Evolutionary conservation across 2,329 filamentous ascomycete genomes (phyloP).

Genomic region (Colletotrichum sp.): DNA sequence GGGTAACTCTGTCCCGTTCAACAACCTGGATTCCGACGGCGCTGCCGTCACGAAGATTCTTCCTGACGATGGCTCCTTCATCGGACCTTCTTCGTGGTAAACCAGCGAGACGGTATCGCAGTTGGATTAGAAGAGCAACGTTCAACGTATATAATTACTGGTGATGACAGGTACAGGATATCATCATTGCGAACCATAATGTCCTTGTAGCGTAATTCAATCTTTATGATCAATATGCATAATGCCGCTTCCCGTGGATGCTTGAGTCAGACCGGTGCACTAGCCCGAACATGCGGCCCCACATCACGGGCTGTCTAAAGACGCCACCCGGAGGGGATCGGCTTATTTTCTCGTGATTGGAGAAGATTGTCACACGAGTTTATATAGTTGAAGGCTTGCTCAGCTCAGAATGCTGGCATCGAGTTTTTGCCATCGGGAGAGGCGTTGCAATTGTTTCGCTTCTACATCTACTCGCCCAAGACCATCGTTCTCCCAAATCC

Average conservation of each 20-base stretch:
- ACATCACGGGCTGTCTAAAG: background rate
- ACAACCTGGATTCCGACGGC: slow-evolving; percentile 34
- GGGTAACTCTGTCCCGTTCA: slow-evolving; percentile 44
- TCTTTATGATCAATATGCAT: background rate
- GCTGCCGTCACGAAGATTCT: slow-evolving; percentile 31
- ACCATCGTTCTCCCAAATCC: background rate
- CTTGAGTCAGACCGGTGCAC: no score
- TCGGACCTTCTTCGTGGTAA: slow-evolving; percentile 31
- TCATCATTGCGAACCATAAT: background rate
- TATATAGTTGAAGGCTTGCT: rapidly evolving
- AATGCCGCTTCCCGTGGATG: no score
- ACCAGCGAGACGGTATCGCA: background rate
- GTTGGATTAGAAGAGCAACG: background rate
- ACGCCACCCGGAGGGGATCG: background rate
- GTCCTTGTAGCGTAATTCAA: background rate
- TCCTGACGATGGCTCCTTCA: slow-evolving; percentile 28
- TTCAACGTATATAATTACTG: background rate
- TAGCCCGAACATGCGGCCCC: no score
- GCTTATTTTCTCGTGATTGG: background rate
- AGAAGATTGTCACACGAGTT: background rate
- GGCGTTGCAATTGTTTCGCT: background rate
- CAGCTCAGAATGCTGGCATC: background rate
- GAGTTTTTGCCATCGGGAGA: background rate
- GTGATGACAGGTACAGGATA: background rate
- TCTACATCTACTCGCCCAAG: background rate